Evolutionary conservation across 176 grass and related monocot species (phyloP).

Genomic region (Triticum monococcum): DNA sequence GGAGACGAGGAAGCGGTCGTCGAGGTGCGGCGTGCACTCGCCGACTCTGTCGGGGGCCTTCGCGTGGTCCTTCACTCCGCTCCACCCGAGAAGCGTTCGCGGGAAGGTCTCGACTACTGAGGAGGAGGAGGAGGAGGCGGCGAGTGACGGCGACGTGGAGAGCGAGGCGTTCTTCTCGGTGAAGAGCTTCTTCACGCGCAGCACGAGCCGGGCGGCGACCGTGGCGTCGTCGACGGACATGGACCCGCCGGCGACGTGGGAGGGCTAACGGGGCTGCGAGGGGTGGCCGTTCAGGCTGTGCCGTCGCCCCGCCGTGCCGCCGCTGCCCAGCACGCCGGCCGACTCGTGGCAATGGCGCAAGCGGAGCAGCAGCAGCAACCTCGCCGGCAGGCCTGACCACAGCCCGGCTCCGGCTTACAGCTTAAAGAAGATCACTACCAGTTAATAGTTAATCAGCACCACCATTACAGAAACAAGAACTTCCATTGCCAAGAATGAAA

Average conservation of each 20-base stretch:
- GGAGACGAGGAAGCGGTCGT: conserved; percentile 46
- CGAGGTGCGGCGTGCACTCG: conserved; percentile 37
- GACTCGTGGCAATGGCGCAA: conserved; percentile 94
- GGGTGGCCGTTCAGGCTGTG: conserved; percentile 91
- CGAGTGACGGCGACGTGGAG: conserved; percentile 33
- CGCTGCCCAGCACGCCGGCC: conserved; percentile 56
- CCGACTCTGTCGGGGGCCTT: conserved; percentile 25
- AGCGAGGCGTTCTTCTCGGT: conserved; percentile 85
- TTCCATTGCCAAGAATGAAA: not conserved
- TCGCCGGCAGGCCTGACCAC: conserved; percentile 18
- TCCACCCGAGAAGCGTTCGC: conserved; percentile 5
- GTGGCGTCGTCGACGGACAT: conserved; percentile 27
- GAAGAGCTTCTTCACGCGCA: conserved; percentile 76
- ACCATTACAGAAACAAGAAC: not conserved
- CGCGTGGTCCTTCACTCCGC: conserved; percentile 50
- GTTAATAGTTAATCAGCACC: not conserved
- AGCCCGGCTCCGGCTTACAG: conserved; percentile 23
- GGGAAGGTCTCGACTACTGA: conserved; percentile 18
- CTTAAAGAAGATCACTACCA: not conserved
- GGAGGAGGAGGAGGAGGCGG: not conserved
- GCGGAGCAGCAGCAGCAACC: conserved; percentile 23
- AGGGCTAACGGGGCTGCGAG: conserved; percentile 54
- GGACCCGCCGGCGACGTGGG: conserved; percentile 41
- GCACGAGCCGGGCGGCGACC: conserved; percentile 55
- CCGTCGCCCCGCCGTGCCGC: conserved; percentile 53